Evolutionary conservation across 2,329 filamentous ascomycete genomes (phyloP).

Genomic region (Neofusicoccum umdonicola): DNA sequence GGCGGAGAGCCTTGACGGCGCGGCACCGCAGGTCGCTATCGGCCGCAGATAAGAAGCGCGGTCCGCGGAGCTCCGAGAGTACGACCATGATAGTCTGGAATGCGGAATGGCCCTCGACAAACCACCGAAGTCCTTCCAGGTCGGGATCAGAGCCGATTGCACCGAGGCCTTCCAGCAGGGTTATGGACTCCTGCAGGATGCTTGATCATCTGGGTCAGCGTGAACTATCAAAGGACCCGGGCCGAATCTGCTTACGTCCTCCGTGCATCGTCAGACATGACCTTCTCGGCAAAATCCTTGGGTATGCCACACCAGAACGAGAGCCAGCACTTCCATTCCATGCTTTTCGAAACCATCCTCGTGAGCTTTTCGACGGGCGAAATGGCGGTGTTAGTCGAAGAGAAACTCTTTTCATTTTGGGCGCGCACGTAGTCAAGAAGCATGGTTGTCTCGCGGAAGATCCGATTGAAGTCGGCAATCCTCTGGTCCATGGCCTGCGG

Average conservation of each 20-base stretch:
- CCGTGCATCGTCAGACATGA: neutral
- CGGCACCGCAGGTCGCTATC: neutral
- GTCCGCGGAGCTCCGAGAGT: slow-evolving; percentile 35
- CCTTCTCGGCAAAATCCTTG: neutral
- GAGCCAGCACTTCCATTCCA: slow-evolving; percentile 7
- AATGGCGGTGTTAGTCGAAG: neutral
- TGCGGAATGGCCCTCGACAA: slow-evolving; percentile 26
- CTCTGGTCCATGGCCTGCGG: neutral
- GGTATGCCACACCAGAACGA: neutral
- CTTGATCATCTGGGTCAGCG: neutral
- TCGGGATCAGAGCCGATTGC: neutral
- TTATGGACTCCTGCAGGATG: neutral
- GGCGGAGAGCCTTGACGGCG: neutral
- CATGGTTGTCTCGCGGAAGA: neutral
- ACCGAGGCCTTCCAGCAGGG: neutral
- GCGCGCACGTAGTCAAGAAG: neutral
- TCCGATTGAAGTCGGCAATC: neutral
- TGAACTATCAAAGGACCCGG: too few species aligned
- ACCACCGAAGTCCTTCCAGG: slow-evolving; percentile 27
- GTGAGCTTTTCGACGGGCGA: neutral
- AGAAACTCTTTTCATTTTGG: neutral
- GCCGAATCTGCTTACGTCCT: neutral
- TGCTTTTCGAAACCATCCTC: neutral
- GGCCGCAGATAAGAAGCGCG: neutral
- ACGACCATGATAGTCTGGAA: slow-evolving; percentile 34